A percentile compares a stretch with the other conserved stretches of the same genome.
These are phyloP conservation scores for Eudorina sp. DNA, from an alignment of 139 green algal species.

Conservation along the genomic window DNA sequence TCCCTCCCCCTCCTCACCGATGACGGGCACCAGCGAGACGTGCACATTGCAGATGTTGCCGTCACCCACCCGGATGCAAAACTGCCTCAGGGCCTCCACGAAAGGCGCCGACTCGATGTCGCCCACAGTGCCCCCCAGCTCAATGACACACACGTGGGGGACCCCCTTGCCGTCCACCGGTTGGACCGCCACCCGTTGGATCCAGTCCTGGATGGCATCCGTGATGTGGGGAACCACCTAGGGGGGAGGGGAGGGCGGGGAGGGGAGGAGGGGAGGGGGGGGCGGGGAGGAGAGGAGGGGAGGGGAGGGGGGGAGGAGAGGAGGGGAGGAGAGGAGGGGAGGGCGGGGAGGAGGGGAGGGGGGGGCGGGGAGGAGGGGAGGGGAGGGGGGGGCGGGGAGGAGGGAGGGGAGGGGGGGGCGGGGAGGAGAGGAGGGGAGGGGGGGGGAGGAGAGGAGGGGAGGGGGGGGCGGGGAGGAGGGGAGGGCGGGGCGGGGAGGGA, in stretches of 20 bases:
- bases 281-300: no score
- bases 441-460: no score
- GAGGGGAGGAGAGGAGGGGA: no score
- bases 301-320: no score
- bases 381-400: no score
- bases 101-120: constrained; percentile 99
- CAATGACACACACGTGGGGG: constrained; percentile 98
- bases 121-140: constrained; percentile 98
- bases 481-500: no score
- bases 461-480: no score
- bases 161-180: constrained; percentile 89
- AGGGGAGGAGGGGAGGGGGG: no score
- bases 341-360: no score
- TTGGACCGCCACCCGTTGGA: constrained; percentile 93
- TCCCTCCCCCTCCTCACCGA: constrained; percentile 70
- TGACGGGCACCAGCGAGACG: constrained; percentile 96
- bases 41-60: constrained; percentile 94
- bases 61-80: constrained; percentile 77
- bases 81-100: constrained; percentile 92
- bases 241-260: neutral
- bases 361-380: no score
- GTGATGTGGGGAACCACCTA: constrained; percentile 97
- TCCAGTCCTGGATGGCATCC: constrained; percentile 99
- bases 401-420: no score
- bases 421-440: no score